A percentile compares a stretch with the other conserved stretches of the same genome.
Evolutionary conservation across 2,329 filamentous ascomycete genomes (phyloP).

Genomic region (Colletotrichum viniferum): DNA sequence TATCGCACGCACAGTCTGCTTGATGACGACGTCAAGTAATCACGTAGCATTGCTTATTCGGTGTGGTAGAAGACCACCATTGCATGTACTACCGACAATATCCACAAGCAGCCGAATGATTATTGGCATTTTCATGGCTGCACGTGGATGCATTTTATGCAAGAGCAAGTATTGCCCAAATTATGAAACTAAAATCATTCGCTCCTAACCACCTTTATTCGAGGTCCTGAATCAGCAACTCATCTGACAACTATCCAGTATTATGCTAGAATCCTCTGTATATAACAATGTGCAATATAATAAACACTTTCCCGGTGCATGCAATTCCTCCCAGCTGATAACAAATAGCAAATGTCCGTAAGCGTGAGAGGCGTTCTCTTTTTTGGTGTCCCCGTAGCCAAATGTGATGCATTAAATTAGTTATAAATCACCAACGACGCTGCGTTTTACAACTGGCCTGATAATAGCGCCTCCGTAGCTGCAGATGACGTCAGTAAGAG

Average conservation of each 20-base stretch:
- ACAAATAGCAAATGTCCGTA: background rate
- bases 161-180: background rate
- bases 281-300: background rate
- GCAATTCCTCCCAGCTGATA: background rate
- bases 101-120: background rate
- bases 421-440: background rate
- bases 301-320: background rate
- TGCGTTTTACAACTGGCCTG: conserved; percentile 68
- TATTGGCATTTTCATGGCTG: background rate
- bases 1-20: background rate
- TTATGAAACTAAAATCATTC: background rate
- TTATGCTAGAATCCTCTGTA: conserved; percentile 8
- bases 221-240: background rate
- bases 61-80: background rate
- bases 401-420: conserved; percentile 12
- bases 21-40: background rate
- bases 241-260: background rate
- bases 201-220: background rate
- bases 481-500: conserved; percentile 22
- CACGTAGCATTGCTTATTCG: background rate
- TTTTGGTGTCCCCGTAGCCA: conserved; percentile 1
- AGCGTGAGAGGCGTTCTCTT: background rate
- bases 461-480: conserved; percentile 81
- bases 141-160: background rate
- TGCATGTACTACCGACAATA: background rate